Evolutionary conservation across 2,329 filamentous ascomycete species (phyloP), one percentile per base, ranked within the genome.

Genomic region (Calonectria honghensis): DNA sequence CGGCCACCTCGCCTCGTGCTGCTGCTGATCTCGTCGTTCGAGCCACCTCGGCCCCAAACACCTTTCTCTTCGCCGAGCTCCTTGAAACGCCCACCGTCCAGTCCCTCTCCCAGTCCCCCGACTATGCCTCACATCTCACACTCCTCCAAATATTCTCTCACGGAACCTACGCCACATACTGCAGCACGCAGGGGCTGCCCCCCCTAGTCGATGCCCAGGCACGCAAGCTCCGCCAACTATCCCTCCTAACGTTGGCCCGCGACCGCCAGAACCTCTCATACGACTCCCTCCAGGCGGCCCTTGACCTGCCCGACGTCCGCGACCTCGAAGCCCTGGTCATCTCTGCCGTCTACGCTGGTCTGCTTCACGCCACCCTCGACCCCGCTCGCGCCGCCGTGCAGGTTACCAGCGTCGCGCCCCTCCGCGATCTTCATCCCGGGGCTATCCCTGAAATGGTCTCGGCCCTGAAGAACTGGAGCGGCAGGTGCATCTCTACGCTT

Each of bases 11-110:
- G 14, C 93, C 95, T 51, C 93, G 94, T 79, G 95, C 96, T 73
- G 94, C 96, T 52, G 93, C 94, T 82, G 96, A 98, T 83, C 91
- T 98, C 69, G 91, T 98, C 83, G 92, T 90, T 57, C 95, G 96
- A 86, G 97, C 96, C 75, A 98, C 96, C 66, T 96, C 95, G n/a
- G 93, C 93, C 71, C 92, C 94, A 35, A 95, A 96, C 85, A 98
- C 96, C 78, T 99, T 94, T 85, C 91, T 98, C 86, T 99, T 99
- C 87, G 92, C 94, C 79, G 96, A 98, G 87, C 93, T 99, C n/a
- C 92, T 99, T 48, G 90, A 94, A 80, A 92, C 93, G 1, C 92
- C 94, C 0, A 92, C 95, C 80, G 93, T 98, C 78, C 94, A 97
- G 85, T 90, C 91, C 16, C 92, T 98, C 57, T 88, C 88, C 50